Evolutionary conservation across 2,329 filamentous ascomycete species (phyloP).

Genomic region (Paracoccidioides lutzii): DNA sequence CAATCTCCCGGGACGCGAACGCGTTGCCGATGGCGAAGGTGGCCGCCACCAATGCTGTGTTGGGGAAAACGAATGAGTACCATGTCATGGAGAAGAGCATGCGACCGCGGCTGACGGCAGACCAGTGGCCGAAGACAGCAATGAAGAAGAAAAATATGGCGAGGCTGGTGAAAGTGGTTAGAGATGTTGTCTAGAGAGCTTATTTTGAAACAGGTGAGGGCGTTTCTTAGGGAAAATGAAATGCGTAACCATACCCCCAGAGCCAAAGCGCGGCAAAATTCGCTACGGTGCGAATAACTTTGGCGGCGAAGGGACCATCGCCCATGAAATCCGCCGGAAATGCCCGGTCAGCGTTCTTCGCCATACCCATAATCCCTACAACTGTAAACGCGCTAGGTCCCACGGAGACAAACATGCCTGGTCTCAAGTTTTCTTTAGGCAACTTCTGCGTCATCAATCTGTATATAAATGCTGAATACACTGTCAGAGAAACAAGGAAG

Average conservation of each 20-base stretch:
- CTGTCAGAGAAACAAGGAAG: constrained; percentile 58
- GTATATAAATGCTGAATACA: constrained; percentile 73
- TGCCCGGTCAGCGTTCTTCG: constrained; percentile 35
- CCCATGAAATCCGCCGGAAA: constrained; percentile 45
- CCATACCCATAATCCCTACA: constrained; percentile 48
- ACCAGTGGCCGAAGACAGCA: constrained; percentile 61
- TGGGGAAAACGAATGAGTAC: constrained; percentile 73
- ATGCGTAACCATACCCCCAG: constrained; percentile 43
- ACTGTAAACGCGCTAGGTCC: constrained; percentile 62
- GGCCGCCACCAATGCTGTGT: constrained; percentile 59
- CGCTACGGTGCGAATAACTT: constrained; percentile 42
- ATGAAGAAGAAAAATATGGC: constrained; percentile 76
- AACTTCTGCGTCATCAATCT: constrained; percentile 80
- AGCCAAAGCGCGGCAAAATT: constrained; percentile 64
- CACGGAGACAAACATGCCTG: constrained; percentile 76
- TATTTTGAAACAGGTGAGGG: neutral
- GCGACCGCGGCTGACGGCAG: constrained; percentile 45
- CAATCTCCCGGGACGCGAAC: constrained; percentile 46
- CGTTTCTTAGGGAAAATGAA: neutral
- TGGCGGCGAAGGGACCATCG: constrained; percentile 40
- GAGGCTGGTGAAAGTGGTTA: constrained; percentile 32
- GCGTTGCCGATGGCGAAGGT: constrained; percentile 58
- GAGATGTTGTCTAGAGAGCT: neutral
- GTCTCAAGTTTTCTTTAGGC: constrained; percentile 59
- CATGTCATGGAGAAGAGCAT: constrained; percentile 75